These are phyloP conservation scores for Ogataea trehaloabstinens DNA, from an alignment of 805 yeast genomes.

Conservation along the genomic window DNA sequence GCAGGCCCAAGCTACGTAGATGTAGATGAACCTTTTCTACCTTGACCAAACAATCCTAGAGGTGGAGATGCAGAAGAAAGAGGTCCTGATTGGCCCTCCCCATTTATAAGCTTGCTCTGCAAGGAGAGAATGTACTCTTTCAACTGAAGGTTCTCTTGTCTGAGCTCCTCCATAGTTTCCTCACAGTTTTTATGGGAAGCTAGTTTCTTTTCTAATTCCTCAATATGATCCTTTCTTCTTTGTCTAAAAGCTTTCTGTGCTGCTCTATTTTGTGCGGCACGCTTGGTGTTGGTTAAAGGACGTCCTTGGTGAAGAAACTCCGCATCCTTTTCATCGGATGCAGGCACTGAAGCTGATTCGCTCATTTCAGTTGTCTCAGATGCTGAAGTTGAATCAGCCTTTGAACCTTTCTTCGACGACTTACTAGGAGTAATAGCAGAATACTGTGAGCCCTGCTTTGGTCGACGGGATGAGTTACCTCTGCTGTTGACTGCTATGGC, in stretches of 20 bases:
- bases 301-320: conserved; percentile 30
- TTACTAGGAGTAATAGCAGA: conserved; percentile 7
- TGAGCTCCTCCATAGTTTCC: conserved; percentile 63
- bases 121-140: conserved; percentile 70
- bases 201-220: conserved; percentile 73
- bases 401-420: conserved; percentile 1
- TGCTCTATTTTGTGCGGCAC: conserved; percentile 89
- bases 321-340: conserved; percentile 20
- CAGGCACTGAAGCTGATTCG: conserved; percentile 3
- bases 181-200: conserved; percentile 59
- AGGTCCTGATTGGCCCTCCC: conserved; percentile 8
- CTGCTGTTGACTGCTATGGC: conserved; percentile 20
- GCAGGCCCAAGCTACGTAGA: neutral
- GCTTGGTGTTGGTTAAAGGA: conserved; percentile 61
- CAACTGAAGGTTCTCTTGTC: conserved; percentile 67
- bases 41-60: conserved; percentile 16
- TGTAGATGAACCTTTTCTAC: conserved; percentile 6
- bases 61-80: conserved; percentile 14
- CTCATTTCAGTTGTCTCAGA: conserved; percentile 11
- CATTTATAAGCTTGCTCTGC: conserved; percentile 58
- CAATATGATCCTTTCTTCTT: conserved; percentile 77
- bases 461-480: neutral
- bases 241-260: conserved; percentile 92
- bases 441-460: conserved; percentile 4
- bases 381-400: conserved; percentile 10